phyloP scores from a whole-genome alignment of 768 basidiomycete genomes.

The Calvatia gigantea region DNA sequence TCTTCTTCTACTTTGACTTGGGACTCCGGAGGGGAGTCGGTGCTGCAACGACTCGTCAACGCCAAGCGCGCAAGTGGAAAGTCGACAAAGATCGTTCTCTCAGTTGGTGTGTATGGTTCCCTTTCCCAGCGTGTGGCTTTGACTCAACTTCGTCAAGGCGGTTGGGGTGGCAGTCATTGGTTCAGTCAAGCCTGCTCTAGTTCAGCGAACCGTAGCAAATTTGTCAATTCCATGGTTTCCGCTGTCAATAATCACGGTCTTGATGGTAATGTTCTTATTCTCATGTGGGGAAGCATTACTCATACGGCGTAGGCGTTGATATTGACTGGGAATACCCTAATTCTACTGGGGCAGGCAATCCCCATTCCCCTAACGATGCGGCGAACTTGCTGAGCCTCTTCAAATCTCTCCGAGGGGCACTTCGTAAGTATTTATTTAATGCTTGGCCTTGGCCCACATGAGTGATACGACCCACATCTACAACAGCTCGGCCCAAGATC shows the following conservation, averaged over 20 bases:
- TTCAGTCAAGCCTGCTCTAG: conserved; percentile 61
- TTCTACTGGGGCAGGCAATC: conserved; percentile 57
- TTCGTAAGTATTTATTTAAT: conserved; percentile 33
- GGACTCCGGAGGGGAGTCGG: conserved; percentile 44
- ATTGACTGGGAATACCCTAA: conserved; percentile 66
- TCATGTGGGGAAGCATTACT: not conserved
- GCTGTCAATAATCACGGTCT: conserved; percentile 58
- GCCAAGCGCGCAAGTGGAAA: conserved; percentile 51
- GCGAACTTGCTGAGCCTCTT: conserved; percentile 63
- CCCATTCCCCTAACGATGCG: conserved; percentile 53
- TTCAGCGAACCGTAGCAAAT: conserved; percentile 46
- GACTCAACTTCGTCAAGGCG: conserved; percentile 35
- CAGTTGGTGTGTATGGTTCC: conserved; percentile 47
- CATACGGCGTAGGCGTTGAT: conserved; percentile 3
- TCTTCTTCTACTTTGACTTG: conserved; percentile 50
- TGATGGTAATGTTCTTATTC: conserved; percentile 49
- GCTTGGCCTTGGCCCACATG: no score
- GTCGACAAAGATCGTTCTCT: conserved; percentile 63
- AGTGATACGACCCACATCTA: not conserved
- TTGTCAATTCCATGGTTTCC: conserved; percentile 50
- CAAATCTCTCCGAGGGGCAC: conserved; percentile 47
- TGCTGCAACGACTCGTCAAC: conserved; percentile 55
- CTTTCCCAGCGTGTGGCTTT: conserved; percentile 8
- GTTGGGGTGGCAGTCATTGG: conserved; percentile 69
- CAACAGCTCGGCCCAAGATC: conserved; percentile 46